Conservation (phyloP, 78 protist genomes). For the Chrysochromulina tobinii region DNA sequence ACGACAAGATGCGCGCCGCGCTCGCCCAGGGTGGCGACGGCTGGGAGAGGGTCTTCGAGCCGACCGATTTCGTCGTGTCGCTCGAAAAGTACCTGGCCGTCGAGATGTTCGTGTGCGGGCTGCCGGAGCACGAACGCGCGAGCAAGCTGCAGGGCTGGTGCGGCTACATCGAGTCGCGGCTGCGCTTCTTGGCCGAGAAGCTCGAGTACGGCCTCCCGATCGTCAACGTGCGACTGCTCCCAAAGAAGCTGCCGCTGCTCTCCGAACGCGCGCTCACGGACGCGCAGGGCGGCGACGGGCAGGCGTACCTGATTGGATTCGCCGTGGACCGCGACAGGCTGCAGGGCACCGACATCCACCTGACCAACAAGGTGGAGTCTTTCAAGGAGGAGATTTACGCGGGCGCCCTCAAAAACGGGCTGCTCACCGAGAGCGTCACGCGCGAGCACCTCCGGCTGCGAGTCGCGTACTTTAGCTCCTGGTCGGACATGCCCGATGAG, state of each 20-base stretch:
- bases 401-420: neutral
- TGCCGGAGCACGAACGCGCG: neutral
- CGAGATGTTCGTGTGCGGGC: neutral
- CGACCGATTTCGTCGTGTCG: conserved; percentile 66
- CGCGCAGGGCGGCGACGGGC: neutral
- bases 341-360: neutral
- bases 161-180: neutral
- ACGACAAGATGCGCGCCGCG: neutral
- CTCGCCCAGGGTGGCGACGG: neutral
- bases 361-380: conserved; percentile 7
- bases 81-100: conserved; percentile 59
- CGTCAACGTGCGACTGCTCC: neutral
- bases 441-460: neutral
- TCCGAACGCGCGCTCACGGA: neutral
- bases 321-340: neutral
- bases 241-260: conserved; percentile 4
- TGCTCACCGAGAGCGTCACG: neutral
- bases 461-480: neutral
- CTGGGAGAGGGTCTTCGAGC: conserved; percentile 66
- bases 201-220: neutral
- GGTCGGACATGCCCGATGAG: neutral
- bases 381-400: neutral
- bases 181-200: neutral
- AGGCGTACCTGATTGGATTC: neutral
- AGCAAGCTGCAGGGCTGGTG: neutral